phyloP scores from a whole-genome alignment of 148 eudicot genomes.

The Rhododendron ovatum region DNA sequence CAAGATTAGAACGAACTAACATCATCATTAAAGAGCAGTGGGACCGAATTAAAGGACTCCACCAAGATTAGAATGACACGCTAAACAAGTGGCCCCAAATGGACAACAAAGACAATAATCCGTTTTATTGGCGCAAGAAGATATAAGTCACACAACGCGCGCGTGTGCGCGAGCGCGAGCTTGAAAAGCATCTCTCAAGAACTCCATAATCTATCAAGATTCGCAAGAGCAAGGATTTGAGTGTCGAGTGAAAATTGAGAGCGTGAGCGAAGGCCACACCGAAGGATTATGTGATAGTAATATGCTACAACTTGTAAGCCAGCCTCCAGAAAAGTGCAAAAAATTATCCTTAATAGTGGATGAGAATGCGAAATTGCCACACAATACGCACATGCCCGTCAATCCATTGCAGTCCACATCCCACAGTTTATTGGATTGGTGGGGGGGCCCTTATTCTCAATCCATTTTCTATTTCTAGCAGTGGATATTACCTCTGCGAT shows the following conservation, averaged over 20 bases:
- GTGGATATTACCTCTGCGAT: not conserved
- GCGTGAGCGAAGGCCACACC: not conserved
- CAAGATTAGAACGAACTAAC: not conserved
- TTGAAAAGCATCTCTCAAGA: no score
- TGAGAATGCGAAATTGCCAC: conserved; percentile 11
- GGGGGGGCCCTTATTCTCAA: not conserved
- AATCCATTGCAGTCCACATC: conserved; percentile 2
- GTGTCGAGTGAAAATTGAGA: not conserved
- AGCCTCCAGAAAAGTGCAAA: not conserved
- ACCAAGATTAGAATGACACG: conserved; percentile 10
- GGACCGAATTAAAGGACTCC: not conserved
- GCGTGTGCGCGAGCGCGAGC: no score
- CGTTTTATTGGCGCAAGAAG: not conserved
- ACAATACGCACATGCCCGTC: not conserved
- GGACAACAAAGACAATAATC: not conserved
- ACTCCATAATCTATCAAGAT: no score
- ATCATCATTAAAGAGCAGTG: not conserved
- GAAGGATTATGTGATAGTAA: no score
- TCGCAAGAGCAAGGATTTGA: no score
- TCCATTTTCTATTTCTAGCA: conserved; percentile 5
- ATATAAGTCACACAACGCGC: no score
- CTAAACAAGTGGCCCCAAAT: not conserved
- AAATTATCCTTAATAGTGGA: conserved; percentile 5
- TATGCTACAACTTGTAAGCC: not conserved
- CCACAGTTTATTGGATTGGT: not conserved